Evolutionary conservation across 805 yeast genomes (phyloP), one percentile per base, ranked within the genome.

Genomic region (Ogataea siamensis): DNA sequence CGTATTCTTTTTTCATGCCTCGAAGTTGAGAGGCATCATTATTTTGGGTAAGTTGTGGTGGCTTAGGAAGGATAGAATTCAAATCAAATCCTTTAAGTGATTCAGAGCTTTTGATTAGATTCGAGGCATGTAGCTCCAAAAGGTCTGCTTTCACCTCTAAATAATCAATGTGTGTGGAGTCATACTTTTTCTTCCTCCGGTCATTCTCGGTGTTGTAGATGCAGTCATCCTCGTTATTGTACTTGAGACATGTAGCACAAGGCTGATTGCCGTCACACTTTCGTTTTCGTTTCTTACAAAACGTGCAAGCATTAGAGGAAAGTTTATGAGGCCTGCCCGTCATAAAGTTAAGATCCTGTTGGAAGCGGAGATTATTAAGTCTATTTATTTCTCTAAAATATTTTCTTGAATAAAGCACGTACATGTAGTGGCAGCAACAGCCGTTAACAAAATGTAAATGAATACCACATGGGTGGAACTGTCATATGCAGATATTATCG

Each of bases 381-480:
- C 24, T 22, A 17, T 34, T 18, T 29, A 35, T 16, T 18, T 35
- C 13, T 38, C 50, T 10, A 46, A 35, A 12, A 37, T 45, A 17
- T 43, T 40, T 17, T 46, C 50, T 16, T 40, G 46, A n/a, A 46
- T 39, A 23, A 44, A 40, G 15, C 15, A 33, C 4, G 45, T 25
- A 17, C 44, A 23, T 11, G 41, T 5, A 4, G 38, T 30, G 7
- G 48, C 44, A 5, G 45, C 33, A 4, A 42, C 28, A 2, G 51
- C 53, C 11, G 60, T 57, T 3, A 36, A 22, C 10, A 54, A 34
- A 18, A 55, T 28, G 23, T 78, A 78, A 5, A 60, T 39, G 46
- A 79, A 80, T 0, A 82, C 74, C 3, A 73, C 66, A 44, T 70
- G 76, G 35, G 78, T 70, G 1, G 79, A 77, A 16, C 50, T 39